Evolutionary conservation across 192 early-diverging fungal species (phyloP), one percentile per base, ranked within the genome.

Genomic region (Podila epigama): DNA sequence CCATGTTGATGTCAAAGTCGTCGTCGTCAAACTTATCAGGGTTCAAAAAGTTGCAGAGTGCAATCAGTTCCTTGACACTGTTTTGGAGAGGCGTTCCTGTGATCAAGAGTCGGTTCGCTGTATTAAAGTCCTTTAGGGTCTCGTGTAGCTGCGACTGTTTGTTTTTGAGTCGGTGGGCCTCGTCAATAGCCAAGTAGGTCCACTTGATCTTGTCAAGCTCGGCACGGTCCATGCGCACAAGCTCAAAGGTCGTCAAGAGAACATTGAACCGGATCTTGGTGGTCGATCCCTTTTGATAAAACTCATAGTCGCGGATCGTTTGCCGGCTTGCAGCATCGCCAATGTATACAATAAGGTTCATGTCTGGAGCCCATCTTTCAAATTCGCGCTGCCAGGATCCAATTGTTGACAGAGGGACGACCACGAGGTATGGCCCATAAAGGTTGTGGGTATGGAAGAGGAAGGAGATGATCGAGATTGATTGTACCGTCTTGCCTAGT

Each of bases 31-130:
- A 86, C 58, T 86, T 93, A 52, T 87, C 92, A 0, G 98, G 97
- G 87, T 92, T 97, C 68, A 99, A 80, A 83, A 99, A 99, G 50
- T 95, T 89, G 37, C 96, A 89, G 11, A 99, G 80, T 0, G 96
- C 89, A 12, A 94, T 85, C 20, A 99, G 84, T 73, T 99, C 98
- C 82, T 96, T 94, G 35, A 98, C 91, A 22, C 90, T 94, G 83
- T 99, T 99, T 71, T 98, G 96, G 56, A 99, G 86, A n/a, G 98
- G 98, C 25, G 98, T 99, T 22, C 98, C 98, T 0, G 98, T 99
- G 54, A 99, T 95, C 33, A 99, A 84, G 11, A 99, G 84, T 2
- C 98, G 90, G 68, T 97, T 98, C 16, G 86, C 85, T 5, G 94
- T 96, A 66, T 90, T 81, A 81, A 97, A 99, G 20, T 90, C 88